Evolutionary conservation across 2,329 filamentous ascomycete species (phyloP).

Genomic region (Alternaria sp.): DNA sequence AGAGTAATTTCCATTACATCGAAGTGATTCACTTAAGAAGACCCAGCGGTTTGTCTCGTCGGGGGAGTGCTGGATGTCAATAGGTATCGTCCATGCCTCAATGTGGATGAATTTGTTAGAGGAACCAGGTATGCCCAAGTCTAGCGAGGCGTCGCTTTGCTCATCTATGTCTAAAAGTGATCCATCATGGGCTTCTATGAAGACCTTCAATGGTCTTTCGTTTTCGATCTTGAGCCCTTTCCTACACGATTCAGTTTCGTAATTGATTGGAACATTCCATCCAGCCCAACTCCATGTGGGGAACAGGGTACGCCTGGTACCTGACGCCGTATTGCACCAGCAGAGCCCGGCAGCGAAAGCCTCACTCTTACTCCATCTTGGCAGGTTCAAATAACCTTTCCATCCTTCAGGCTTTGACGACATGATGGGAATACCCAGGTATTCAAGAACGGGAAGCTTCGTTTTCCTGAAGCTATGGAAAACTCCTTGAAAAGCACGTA

Average conservation of each 20-base stretch:
- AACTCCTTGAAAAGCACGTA: background rate
- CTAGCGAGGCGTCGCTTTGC: background rate
- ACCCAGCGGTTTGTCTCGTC: background rate
- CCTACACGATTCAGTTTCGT: background rate
- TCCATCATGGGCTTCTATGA: background rate
- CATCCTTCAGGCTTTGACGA: fast-evolving
- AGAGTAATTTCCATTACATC: background rate
- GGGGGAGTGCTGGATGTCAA: background rate
- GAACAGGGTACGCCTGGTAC: background rate
- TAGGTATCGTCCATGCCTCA: background rate
- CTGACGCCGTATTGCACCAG: background rate
- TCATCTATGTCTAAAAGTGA: background rate
- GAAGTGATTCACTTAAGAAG: no score
- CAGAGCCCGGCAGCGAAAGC: background rate
- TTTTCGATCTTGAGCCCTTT: background rate
- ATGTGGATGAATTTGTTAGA: background rate
- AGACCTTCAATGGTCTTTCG: background rate
- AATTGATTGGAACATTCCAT: background rate
- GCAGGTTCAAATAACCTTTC: fast-evolving
- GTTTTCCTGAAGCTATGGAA: background rate
- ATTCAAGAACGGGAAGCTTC: background rate
- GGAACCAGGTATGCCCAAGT: background rate
- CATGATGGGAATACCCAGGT: background rate
- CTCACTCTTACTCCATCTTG: fast-evolving
- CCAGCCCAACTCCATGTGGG: background rate